Base-by-base conservation (phyloP, 768 basidiomycete genomes). In the Leccinum arenicola region DNA sequence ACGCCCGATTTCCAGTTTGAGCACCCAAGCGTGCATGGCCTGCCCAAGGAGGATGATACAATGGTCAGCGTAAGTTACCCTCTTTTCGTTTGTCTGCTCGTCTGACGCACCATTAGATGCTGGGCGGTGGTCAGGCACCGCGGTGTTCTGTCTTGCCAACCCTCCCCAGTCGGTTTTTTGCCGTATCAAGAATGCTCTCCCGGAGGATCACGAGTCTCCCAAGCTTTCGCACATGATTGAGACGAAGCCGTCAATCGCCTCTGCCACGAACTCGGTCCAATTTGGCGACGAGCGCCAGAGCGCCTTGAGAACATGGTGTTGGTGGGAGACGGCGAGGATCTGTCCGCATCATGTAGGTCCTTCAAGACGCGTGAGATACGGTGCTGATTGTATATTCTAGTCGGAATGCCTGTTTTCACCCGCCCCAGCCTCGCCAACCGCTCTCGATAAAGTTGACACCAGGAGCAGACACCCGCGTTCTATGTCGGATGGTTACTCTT, bases 101-200 rank as follows among this genome's bases (percentile, higher is more conserved):
- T 25, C 54, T 58, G 27, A 58, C 43, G 25, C 9, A 50, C n/a
- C 6, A 40, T 1, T 60, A 90, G 87, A 91, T 93, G 89, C 75
- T 92, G 35, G 90, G 87, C 52, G 91, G 89, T 55, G 89, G 87
- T 3, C 87, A 84, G 55, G 84, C 89, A 54, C 84, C 86, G 31
- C 84, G 89, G 33, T 75, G 79, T 12, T 91, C 91, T 0, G 76
- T 89, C 21, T 61, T 0, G n/a, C 55, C 12, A 64, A 70, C 51
- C 70, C 66, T 49, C 71, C 71, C 0, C 64, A 67, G 47, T 67
- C 67, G 0, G 72, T 74, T 9, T 74, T 80, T n/a, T 76, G 73
- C 47, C 56, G 77, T 73, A 56, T 80, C 74, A 67, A 67, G 61
- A 61, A 60, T 1, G 15, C 50, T 4, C 47, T 50, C 19, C 48